These are phyloP conservation scores for Nasturtium officinale DNA, from an alignment of 345 rosid species.

Conservation along the genomic window DNA sequence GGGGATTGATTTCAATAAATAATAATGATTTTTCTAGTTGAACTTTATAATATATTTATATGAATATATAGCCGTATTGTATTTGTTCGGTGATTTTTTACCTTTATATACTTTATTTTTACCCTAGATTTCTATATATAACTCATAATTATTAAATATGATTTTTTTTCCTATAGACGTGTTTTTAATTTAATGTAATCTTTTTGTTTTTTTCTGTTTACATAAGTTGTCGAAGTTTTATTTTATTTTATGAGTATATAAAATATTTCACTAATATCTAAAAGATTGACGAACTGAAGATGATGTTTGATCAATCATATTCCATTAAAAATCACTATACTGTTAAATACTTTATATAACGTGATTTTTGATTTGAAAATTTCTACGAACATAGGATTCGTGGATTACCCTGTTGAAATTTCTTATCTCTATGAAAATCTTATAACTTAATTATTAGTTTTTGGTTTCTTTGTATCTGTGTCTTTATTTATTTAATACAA, in stretches of 20 bases:
- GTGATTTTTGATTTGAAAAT: neutral
- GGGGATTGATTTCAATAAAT: neutral
- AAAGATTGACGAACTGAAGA: neutral
- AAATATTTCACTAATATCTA: neutral
- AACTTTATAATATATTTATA: slow-evolving; percentile 19
- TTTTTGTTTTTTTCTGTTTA: neutral
- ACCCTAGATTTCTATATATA: slow-evolving; percentile 2
- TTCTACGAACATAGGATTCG: neutral
- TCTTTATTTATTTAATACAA: too few species aligned
- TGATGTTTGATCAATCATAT: neutral
- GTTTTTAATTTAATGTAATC: neutral
- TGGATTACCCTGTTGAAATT: too few species aligned
- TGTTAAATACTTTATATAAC: neutral
- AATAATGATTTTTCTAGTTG: neutral
- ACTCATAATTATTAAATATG: neutral
- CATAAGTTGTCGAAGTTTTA: neutral
- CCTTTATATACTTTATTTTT: neutral
- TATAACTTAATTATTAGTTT: neutral
- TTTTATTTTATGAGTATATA: neutral
- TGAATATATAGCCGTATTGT: slow-evolving; percentile 12
- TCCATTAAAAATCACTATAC: neutral
- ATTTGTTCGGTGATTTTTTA: slow-evolving; percentile 3
- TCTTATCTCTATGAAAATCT: neutral
- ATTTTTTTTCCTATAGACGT: neutral
- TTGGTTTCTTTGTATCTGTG: neutral